Base-by-base conservation (phyloP, 2,329 filamentous ascomycete species). In the Pyrenochaeta sp. region DNA sequence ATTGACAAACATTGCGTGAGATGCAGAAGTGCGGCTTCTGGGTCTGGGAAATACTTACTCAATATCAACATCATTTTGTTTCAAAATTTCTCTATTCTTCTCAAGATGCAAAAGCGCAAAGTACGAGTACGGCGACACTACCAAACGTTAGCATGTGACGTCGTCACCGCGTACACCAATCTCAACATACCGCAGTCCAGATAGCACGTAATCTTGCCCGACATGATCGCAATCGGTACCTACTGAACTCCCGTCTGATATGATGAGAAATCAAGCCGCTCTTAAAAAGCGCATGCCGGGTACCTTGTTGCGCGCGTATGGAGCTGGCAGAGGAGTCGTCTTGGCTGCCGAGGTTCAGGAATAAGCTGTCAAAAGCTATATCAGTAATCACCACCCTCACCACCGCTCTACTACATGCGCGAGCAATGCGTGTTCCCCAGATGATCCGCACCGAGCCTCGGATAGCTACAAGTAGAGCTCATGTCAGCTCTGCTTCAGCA, bases 201-300 rank as follows among this genome's bases (percentile, higher is more conserved):
- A 61, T 87, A 89, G 46, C 78, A 80, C 50, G 86, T 83, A 54
- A 89, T 87, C 42, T 79, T 79, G 40, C 80, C 78, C 14, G 75
- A 75, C 84, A 88, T 87, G 3, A 32, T 64, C 27, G 46, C 26
- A 24, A 43, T 45, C 7, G 15, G 6, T 23, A n/a, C n/a, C n/a
- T n/a, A n/a, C n/a, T 18, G 8, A 3, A 17, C n/a, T 35, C 9
- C n/a, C n/a, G n/a, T n/a, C n/a, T n/a, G n/a, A 21, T n/a, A 27
- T 27, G 41, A 53, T 51, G 41, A 53, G 48, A 51, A 56, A 50
- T 44, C 47, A 41, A 20, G 19, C 3, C 13, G 24, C 11, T 32
- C 9, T 3, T 38, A 24, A 7, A 18, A 26, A 4, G 21, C 21
- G 27, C 17, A 15, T 26, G 6, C 17, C 17, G 10, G 13, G 22